Conservation (phyloP, 2,329 filamentous ascomycete species). For the Ophiostoma angusticollis region DNA sequence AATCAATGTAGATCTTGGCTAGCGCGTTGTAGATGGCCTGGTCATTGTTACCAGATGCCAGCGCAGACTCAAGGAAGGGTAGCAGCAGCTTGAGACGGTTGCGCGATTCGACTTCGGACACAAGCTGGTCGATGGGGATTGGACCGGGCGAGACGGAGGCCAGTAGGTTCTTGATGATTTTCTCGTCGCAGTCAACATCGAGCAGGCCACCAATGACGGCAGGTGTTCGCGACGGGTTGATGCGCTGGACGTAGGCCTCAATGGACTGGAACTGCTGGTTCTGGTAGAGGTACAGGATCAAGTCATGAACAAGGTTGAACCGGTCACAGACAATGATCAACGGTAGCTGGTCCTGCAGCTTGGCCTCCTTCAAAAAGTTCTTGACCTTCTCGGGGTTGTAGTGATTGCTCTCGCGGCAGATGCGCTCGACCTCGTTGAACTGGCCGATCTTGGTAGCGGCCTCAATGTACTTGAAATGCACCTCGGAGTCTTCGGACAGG, state of each 20-base stretch:
- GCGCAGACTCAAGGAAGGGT: conserved; percentile 87
- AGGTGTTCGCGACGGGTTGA: conserved; percentile 83
- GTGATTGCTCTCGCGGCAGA: conserved; percentile 84
- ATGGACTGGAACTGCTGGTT: conserved; percentile 99
- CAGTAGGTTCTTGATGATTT: conserved; percentile 86
- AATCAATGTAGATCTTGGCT: conserved; percentile 98
- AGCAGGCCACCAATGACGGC: conserved; percentile 86
- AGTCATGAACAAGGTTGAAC: conserved; percentile 97
- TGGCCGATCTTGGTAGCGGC: conserved; percentile 89
- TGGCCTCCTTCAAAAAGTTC: conserved; percentile 97
- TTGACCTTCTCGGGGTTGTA: conserved; percentile 94
- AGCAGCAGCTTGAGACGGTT: conserved; percentile 92
- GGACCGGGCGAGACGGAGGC: conserved; percentile 69
- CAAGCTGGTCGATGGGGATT: conserved; percentile 89
- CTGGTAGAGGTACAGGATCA: conserved; percentile 95
- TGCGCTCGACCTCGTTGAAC: conserved; percentile 89
- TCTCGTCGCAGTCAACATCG: conserved; percentile 94
- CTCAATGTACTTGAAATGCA: conserved; percentile 99
- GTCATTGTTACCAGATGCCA: conserved; percentile 84
- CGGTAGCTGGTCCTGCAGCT: conserved; percentile 80
- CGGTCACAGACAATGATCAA: conserved; percentile 97
- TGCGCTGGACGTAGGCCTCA: conserved; percentile 92
- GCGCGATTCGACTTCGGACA: conserved; percentile 85
- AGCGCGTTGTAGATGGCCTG: conserved; percentile 94
- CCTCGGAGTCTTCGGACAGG: conserved; percentile 84